Evolutionary conservation across 1,139 yeast genomes (phyloP), one percentile per base, ranked within the genome.

Genomic region (Magnusiomyces tetraspermus): DNA sequence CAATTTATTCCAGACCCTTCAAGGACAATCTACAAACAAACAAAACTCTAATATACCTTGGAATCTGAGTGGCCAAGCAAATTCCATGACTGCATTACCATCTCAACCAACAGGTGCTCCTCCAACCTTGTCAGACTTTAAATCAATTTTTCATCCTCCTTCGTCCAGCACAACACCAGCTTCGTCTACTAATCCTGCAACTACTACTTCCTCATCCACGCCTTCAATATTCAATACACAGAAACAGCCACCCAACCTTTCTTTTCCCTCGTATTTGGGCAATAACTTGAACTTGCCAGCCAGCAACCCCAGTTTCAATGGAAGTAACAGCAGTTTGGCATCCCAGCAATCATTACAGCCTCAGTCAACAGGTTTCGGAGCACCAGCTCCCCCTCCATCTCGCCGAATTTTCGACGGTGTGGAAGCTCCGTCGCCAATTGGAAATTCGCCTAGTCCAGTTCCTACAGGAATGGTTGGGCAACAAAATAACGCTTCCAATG

Each of bases 61-160:
- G 38, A 33, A 15, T 33, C n/a, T 17, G 4, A 33, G n/a, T 33
- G 38, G 38, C 10, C 17, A 15, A 13, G 17, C 38, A 15, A 33
- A 33, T 33, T 33, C 38, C n/a, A 33, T 33, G 38, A 33, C 10
- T 33, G 10, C 17, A 33, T 33, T 33, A 33, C 5, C 10, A 13
- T 17, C 38, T 13, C 38, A 33, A 33, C 10, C 38, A 33, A 33
- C 38, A 13, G 38, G 38, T 5, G 24, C 33, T 1, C 43, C 49
- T 28, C 44, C 24, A n/a, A 24, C 49, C 2, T 22, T 47, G 4
- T 23, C 42, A 17, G 49, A 47, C 3, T 47, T 47, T 19, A 47
- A 38, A 21, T 47, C 49, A 3, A 37, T 47, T 17, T 47, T 47
- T 24, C 43, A 38, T 38, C 43, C 43, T 11, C 49, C 49, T 11